Conservation (phyloP, 768 basidiomycete species). For the Lactifluus volemus region DNA sequence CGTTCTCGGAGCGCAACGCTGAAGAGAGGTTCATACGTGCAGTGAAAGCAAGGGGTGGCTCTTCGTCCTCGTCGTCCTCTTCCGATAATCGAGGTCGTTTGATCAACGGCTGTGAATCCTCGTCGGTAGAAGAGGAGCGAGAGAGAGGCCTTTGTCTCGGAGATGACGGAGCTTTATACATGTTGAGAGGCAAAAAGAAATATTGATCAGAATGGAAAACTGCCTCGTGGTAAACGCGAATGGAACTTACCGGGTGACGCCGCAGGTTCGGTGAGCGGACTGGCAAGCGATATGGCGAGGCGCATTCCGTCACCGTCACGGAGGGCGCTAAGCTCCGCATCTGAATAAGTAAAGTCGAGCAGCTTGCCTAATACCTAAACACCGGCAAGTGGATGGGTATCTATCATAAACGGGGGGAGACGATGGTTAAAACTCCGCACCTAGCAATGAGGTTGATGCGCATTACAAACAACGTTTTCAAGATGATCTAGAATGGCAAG, state of each 20-base stretch:
- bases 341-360: conserved; percentile 69
- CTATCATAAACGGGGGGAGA: conserved; percentile 1
- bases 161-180: conserved; percentile 25
- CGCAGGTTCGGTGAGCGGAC: conserved; percentile 36
- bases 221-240: conserved; percentile 18
- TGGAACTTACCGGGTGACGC: conserved; percentile 44
- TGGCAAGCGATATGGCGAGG: conserved; percentile 41
- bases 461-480: conserved; percentile 1
- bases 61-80: conserved; percentile 20
- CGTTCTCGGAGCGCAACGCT: conserved; percentile 12
- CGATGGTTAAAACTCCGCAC: conserved; percentile 20
- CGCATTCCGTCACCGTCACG: conserved; percentile 68
- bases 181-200: conserved; percentile 5
- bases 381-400: not conserved
- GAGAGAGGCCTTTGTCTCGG: conserved; percentile 22
- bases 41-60: conserved; percentile 27
- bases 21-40: conserved; percentile 24
- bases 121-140: conserved; percentile 38
- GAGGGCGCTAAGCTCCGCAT: conserved; percentile 60
- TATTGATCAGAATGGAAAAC: conserved; percentile 17
- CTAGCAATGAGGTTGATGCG: conserved; percentile 4
- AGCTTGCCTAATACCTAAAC: conserved; percentile 64
- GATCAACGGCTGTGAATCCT: conserved; percentile 46
- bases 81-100: conserved; percentile 23
- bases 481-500: conserved; percentile 7